Evolutionary conservation across 139 green algal genomes (phyloP), one percentile per base, ranked within the genome.

Genomic region (Closterium sp.): DNA sequence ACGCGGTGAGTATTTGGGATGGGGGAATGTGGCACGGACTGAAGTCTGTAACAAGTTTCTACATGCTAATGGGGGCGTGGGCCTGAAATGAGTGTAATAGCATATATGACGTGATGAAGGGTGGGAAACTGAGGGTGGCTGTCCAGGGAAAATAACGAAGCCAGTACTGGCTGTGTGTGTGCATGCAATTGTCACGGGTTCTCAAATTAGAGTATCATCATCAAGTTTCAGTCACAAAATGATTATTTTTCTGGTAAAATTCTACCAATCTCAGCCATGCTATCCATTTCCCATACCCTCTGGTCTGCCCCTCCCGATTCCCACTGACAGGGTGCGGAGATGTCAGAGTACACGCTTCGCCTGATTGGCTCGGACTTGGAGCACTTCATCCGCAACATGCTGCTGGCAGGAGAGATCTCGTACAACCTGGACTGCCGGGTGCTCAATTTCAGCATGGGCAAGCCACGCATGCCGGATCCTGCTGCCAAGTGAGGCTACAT

Each of bases 391-490:
- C 34, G 93, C 36, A 88, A 90, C 85, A 33, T 95, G 81, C 85
- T 95, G 23, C 30, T 93, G 43, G 93, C 93, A 64, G 93, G 93
- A 30, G 93, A 95, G 55, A 95, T 95, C 31, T 33, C 92, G 87
- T 95, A 95, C 88, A 95, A 95, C 93, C 34, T 95, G 43, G 90
- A 95, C 43, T 88, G 38, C 88, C 34, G 93, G 16, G 93, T 93
- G 19, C 33, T 95, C 33, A 95, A 95, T 33, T 95, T 91, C 92
- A 93, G 84, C 92, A 95, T 95, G 93, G 93, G 93, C n/a, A 92
- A 93, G 55, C 93, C 93, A 76, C 89, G 89, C 55, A 76, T 76
- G 55, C 55, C 55, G 5, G 55, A 76, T 76, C 55, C 55, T 76
- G 12, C 55, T 76, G 55, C 55, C 25, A 76, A 76, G 55, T 76